Percentiles rank a stretch among this genome's conserved stretches.
Evolutionary conservation across 208 protist species (phyloP).

Genomic region (Trichomonas gallinae): DNA sequence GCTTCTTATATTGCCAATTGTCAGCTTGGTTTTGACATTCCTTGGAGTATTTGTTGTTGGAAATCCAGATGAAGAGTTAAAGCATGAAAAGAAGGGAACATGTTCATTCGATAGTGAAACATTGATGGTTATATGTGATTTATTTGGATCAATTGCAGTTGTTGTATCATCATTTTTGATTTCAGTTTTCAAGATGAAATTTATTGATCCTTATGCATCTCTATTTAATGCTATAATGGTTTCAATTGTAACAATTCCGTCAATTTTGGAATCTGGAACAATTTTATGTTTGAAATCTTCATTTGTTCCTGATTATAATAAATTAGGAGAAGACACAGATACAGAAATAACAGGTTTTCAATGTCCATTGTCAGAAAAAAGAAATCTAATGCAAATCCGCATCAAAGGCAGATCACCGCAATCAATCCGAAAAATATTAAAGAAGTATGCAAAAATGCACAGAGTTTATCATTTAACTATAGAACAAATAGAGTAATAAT

Average conservation of each 20-base stretch:
- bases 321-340: neutral
- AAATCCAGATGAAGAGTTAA: neutral
- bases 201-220: neutral
- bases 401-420: neutral
- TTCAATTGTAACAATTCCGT: neutral
- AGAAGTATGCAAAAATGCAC: neutral
- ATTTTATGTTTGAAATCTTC: neutral
- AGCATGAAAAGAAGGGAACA: neutral
- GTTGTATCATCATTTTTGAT: neutral
- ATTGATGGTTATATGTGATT: neutral
- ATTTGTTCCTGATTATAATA: neutral
- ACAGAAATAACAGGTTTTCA: neutral
- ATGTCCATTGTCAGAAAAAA: neutral
- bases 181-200: neutral
- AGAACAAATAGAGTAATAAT: neutral
- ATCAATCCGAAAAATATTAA: neutral
- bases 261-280: neutral
- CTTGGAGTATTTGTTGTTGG: neutral
- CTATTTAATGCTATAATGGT: neutral
- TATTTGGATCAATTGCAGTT: neutral
- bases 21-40: neutral
- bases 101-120: neutral
- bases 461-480: neutral
- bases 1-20: neutral
- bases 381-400: neutral